A percentile compares a stretch with the other conserved stretches of the same genome.
Evolutionary conservation across 2,329 filamentous ascomycete genomes (phyloP).

Genomic region (Clonostachys rhizophaga): DNA sequence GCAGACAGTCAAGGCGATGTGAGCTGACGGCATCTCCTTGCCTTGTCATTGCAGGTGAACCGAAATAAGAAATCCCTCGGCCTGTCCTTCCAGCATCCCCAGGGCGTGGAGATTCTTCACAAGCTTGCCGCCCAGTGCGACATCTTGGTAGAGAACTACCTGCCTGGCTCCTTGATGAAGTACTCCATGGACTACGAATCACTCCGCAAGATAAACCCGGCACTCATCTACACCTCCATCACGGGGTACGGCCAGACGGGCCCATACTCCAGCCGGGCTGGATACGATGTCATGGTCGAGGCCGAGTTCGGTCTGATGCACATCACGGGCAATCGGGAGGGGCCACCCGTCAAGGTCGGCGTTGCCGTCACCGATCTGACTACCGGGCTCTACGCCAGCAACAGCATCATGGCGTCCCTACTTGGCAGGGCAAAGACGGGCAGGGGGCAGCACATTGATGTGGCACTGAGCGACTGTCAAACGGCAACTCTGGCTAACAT

Average conservation of each 20-base stretch:
- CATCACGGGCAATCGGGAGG: slow-evolving; percentile 85
- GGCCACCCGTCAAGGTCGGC: slow-evolving; percentile 92
- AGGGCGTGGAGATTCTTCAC: slow-evolving; percentile 83
- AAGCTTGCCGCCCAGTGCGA: slow-evolving; percentile 80
- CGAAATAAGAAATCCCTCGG: slow-evolving; percentile 95
- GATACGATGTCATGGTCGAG: slow-evolving; percentile 99
- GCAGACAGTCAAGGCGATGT: not conserved
- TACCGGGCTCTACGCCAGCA: slow-evolving; percentile 90
- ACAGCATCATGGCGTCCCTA: slow-evolving; percentile 91
- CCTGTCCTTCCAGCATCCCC: slow-evolving; percentile 81
- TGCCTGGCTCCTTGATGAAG: slow-evolving; percentile 84
- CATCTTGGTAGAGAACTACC: slow-evolving; percentile 93
- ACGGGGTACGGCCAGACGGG: slow-evolving; percentile 97
- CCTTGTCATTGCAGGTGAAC: slow-evolving; percentile 62
- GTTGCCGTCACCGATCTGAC: slow-evolving; percentile 96
- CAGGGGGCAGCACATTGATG: slow-evolving; percentile 87
- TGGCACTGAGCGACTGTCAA: slow-evolving; percentile 88
- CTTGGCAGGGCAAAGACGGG: slow-evolving; percentile 71
- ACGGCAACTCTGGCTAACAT: slow-evolving; percentile 94
- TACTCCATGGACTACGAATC: slow-evolving; percentile 87
- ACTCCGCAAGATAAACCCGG: slow-evolving; percentile 75
- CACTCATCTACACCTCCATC: slow-evolving; percentile 89
- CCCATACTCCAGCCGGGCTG: slow-evolving; percentile 79
- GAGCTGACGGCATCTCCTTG: not conserved
- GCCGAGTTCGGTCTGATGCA: slow-evolving; percentile 98